These are phyloP conservation scores for Diphasiastrum complanatum DNA, from an alignment of 83 land plant genomes.

Conservation along the genomic window DNA sequence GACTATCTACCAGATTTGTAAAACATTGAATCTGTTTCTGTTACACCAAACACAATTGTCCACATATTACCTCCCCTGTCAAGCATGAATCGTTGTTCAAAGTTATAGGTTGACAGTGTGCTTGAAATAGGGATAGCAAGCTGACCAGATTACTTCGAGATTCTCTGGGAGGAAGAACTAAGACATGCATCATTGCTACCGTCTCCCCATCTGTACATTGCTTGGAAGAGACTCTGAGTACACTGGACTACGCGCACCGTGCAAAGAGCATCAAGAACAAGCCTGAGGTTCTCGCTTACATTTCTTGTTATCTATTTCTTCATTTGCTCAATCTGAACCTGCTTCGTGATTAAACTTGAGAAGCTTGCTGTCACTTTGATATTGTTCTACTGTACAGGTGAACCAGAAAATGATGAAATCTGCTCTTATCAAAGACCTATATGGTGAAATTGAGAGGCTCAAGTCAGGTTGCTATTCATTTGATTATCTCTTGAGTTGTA, in stretches of 20 bases:
- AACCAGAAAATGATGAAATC: conserved; percentile 67
- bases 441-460: conserved; percentile 55
- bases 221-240: conserved; percentile 82
- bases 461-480: conserved; percentile 49
- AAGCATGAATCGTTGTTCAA: background rate
- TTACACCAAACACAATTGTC: background rate
- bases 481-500: background rate
- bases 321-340: conserved; percentile 55
- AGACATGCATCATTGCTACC: conserved; percentile 88
- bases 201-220: conserved; percentile 95
- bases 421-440: conserved; percentile 63
- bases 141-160: conserved; percentile 84
- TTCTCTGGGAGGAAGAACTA: conserved; percentile 83
- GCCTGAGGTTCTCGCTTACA: conserved; percentile 60
- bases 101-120: background rate
- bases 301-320: conserved; percentile 36
- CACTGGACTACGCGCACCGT: conserved; percentile 86
- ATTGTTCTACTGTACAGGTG: conserved; percentile 31
- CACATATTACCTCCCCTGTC: background rate
- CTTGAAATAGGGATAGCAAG: conserved; percentile 68
- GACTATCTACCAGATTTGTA: background rate
- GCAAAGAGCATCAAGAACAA: conserved; percentile 81
- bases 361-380: background rate
- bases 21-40: background rate
- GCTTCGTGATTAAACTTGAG: conserved; percentile 59